phyloP scores from a whole-genome alignment of 805 yeast genomes.

The Starmerella floricola region DNA sequence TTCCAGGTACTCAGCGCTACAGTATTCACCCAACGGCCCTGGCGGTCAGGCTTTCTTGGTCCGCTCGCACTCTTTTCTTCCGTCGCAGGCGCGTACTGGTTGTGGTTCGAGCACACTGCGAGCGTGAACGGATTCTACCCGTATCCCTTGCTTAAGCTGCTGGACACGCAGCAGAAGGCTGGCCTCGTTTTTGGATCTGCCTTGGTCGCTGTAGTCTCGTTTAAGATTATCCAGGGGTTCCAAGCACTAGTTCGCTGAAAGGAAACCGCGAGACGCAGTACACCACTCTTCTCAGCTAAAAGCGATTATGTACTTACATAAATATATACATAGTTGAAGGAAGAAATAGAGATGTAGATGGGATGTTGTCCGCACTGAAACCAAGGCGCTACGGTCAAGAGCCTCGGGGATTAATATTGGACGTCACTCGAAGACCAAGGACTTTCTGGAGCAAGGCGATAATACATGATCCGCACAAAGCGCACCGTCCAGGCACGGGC shows the following conservation, averaged over 20 bases:
- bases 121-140: conserved; percentile 27
- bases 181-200: conserved; percentile 21
- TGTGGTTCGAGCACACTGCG: conserved; percentile 26
- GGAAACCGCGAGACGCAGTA: too few species aligned
- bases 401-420: conserved; percentile 26
- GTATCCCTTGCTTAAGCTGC: conserved; percentile 26
- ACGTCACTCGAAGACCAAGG: conserved; percentile 16
- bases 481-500: not conserved
- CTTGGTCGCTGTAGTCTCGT: conserved; percentile 17
- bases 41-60: conserved; percentile 20
- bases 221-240: conserved; percentile 20
- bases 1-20: conserved; percentile 23
- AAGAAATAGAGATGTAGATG: too few species aligned
- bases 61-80: conserved; percentile 18
- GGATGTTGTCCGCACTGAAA: conserved; percentile 25
- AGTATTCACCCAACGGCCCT: conserved; percentile 20
- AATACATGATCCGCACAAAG: too few species aligned
- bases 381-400: conserved; percentile 21
- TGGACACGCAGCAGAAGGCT: conserved; percentile 19
- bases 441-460: too few species aligned
- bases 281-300: too few species aligned
- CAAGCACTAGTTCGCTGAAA: conserved; percentile 10
- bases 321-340: not conserved
- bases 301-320: too few species aligned
- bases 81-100: conserved; percentile 27